A percentile compares a stretch with the other conserved stretches of the same genome.
These are phyloP conservation scores for Pluteus cervinus DNA, from an alignment of 768 basidiomycete genomes.

Conservation along the genomic window DNA sequence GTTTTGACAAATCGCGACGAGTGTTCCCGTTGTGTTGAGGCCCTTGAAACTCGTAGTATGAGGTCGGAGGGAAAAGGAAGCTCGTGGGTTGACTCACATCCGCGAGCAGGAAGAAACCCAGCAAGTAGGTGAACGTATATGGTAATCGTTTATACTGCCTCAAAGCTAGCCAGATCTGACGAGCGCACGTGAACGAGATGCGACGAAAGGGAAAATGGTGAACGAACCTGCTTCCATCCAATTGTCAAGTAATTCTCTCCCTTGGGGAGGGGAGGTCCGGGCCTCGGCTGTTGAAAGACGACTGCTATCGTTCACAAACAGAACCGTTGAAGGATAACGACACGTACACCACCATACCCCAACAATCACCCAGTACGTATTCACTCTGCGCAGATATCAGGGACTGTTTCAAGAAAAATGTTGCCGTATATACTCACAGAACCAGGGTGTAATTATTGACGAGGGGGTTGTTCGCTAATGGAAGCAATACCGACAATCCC, in stretches of 20 bases:
- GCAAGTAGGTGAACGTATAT: constrained; percentile 76
- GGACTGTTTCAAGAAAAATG: not conserved
- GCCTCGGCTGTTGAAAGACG: constrained; percentile 79
- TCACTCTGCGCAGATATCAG: constrained; percentile 38
- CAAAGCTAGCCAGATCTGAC: constrained; percentile 73
- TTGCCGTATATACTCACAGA: constrained; percentile 37
- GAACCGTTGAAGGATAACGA: not conserved
- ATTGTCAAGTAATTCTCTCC: constrained; percentile 74
- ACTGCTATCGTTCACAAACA: constrained; percentile 38
- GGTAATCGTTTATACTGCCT: constrained; percentile 76
- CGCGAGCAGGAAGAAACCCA: constrained; percentile 73
- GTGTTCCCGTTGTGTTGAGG: constrained; percentile 72
- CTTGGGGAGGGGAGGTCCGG: constrained; percentile 73
- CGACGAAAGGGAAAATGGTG: not conserved
- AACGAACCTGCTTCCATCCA: constrained; percentile 77
- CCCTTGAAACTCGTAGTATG: constrained; percentile 43
- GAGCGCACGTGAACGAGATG: not conserved
- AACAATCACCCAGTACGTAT: constrained; percentile 68
- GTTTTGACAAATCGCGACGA: constrained; percentile 75
- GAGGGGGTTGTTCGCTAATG: constrained; percentile 47
- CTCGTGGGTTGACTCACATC: constrained; percentile 42
- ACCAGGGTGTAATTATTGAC: constrained; percentile 74
- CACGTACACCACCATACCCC: constrained; percentile 87
- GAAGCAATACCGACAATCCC: constrained; percentile 67
- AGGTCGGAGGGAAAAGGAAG: not conserved